Evolutionary conservation across 1,139 yeast genomes (phyloP).

Genomic region (Saccharomyces hybrid): DNA sequence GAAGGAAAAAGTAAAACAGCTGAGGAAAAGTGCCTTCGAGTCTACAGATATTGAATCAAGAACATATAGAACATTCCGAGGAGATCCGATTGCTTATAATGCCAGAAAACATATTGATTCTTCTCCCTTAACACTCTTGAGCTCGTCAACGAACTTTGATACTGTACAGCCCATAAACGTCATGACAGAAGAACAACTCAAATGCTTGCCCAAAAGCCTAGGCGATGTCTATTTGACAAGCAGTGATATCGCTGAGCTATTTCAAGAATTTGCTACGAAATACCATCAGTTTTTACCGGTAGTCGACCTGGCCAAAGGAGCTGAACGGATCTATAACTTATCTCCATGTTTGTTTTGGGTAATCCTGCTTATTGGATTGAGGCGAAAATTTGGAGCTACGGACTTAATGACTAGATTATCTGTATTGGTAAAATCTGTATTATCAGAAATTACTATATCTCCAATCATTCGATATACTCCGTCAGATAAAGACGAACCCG

Average conservation of each 20-base stretch:
- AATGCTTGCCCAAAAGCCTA: conserved; percentile 59
- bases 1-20: conserved; percentile 23
- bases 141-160: background rate
- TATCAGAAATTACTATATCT: conserved; percentile 81
- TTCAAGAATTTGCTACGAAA: conserved; percentile 56
- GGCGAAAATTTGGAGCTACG: conserved; percentile 38
- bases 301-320: conserved; percentile 73
- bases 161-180: conserved; percentile 2
- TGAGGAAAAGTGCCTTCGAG: conserved; percentile 3
- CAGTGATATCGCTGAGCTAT: conserved; percentile 56
- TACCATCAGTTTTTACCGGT: conserved; percentile 86
- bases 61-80: background rate
- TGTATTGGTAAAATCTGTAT: conserved; percentile 61
- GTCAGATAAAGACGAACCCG: conserved; percentile 65
- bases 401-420: conserved; percentile 48
- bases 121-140: conserved; percentile 1
- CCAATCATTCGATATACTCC: conserved; percentile 84
- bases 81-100: background rate
- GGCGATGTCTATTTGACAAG: conserved; percentile 58
- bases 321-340: conserved; percentile 64
- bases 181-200: conserved; percentile 37
- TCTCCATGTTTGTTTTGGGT: conserved; percentile 95
- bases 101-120: conserved; percentile 3
- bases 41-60: background rate
- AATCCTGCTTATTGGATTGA: conserved; percentile 70